Percentiles rank a stretch among this genome's conserved stretches.
These are phyloP conservation scores for Populus simonii DNA, from an alignment of 345 rosid species.

Conservation along the genomic window DNA sequence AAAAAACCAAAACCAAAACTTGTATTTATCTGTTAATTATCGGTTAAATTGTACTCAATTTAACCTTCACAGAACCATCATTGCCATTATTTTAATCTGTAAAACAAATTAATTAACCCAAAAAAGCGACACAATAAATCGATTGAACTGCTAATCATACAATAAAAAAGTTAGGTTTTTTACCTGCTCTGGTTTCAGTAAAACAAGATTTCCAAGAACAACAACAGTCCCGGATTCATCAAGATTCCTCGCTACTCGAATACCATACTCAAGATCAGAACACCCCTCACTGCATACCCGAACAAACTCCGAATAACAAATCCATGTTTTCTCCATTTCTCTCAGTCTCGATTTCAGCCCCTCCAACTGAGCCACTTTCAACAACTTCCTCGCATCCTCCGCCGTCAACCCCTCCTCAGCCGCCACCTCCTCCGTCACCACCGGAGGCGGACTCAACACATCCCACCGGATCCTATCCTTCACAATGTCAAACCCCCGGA, in stretches of 20 bases:
- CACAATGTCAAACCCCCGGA: conserved; percentile 46
- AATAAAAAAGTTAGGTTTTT: background rate
- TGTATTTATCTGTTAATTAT: conserved; percentile 26
- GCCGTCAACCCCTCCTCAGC: conserved; percentile 34
- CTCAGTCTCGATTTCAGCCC: conserved; percentile 57
- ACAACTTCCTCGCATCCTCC: conserved; percentile 66
- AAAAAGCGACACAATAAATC: background rate
- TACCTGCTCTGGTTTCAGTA: conserved; percentile 82
- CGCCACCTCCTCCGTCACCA: conserved; percentile 21
- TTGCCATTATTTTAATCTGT: conserved; percentile 14
- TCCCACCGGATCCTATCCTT: conserved; percentile 59
- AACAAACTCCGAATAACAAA: conserved; percentile 54
- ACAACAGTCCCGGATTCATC: conserved; percentile 82
- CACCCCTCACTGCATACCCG: conserved; percentile 52
- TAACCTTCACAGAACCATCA: conserved; percentile 21
- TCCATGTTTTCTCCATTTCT: conserved; percentile 50
- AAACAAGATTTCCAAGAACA: conserved; percentile 61
- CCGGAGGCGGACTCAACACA: conserved; percentile 42
- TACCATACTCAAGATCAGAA: conserved; percentile 53
- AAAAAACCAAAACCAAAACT: background rate
- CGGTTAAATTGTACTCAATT: background rate
- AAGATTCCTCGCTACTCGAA: conserved; percentile 50
- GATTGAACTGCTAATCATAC: background rate
- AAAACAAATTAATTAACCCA: conserved; percentile 9
- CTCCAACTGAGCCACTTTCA: conserved; percentile 68